These are phyloP conservation scores for Kwoniella dejecticola DNA, from an alignment of 768 basidiomycete species.

Conservation along the genomic window DNA sequence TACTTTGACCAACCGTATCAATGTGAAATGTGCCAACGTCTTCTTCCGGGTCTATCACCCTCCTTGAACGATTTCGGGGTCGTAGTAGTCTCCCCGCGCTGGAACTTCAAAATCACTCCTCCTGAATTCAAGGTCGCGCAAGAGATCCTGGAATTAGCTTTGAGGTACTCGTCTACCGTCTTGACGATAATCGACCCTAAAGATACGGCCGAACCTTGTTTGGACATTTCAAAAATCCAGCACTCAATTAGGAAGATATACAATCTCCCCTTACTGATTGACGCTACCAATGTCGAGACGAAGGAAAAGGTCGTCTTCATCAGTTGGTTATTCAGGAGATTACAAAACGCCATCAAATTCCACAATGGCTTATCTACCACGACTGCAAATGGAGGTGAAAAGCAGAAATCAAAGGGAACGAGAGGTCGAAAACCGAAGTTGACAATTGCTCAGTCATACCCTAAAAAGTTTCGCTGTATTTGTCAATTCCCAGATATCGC, in stretches of 20 bases:
- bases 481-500: conserved; percentile 19
- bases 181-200: conserved; percentile 26
- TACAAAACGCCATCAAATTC: conserved; percentile 29
- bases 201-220: conserved; percentile 9
- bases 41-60: conserved; percentile 26
- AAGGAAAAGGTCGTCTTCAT: conserved; percentile 32
- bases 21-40: conserved; percentile 35
- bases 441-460: conserved; percentile 30
- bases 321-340: conserved; percentile 35
- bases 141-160: conserved; percentile 27
- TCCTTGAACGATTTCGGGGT: conserved; percentile 32
- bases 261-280: conserved; percentile 35
- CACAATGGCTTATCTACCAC: conserved; percentile 1
- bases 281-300: conserved; percentile 25
- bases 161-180: conserved; percentile 27
- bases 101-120: conserved; percentile 43
- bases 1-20: conserved; percentile 23
- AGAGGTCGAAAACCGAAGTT: conserved; percentile 32
- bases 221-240: conserved; percentile 24
- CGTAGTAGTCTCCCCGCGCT: conserved; percentile 30
- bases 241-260: conserved; percentile 45
- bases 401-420: conserved; percentile 14
- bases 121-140: conserved; percentile 30
- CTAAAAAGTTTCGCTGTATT: conserved; percentile 34
- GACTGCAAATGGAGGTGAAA: conserved; percentile 3